Percentiles rank a stretch among this genome's conserved stretches.
Conservation (phyloP, 345 rosid genomes). For the Geranium brycei region DNA sequence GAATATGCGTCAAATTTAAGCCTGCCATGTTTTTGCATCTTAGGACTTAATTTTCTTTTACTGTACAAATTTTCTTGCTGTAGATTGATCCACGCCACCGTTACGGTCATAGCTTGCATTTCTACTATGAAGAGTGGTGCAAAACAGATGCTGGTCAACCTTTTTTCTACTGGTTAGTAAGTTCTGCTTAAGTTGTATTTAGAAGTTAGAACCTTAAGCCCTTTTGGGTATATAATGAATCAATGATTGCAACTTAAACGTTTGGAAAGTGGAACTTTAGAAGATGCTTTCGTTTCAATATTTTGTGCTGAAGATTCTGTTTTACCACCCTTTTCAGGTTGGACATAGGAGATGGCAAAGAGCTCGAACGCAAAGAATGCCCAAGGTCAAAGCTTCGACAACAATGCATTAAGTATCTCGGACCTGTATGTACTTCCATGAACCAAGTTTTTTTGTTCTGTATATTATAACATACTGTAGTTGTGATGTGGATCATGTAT, state of each 20-base stretch:
- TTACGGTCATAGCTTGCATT: constrained; percentile 68
- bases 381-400: constrained; percentile 53
- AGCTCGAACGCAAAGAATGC: constrained; percentile 50
- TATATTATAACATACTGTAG: background rate
- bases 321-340: constrained; percentile 34
- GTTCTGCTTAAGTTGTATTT: background rate
- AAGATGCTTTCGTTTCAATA: too few relatives aligned
- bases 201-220: background rate
- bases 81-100: constrained; percentile 95
- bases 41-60: background rate
- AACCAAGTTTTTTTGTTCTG: too few relatives aligned
- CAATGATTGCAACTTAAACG: background rate
- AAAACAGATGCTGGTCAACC: constrained; percentile 69
- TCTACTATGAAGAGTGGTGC: constrained; percentile 73
- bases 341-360: constrained; percentile 82
- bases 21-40: background rate
- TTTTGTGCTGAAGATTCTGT: constrained; percentile 2
- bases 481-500: background rate
- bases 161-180: constrained; percentile 68
- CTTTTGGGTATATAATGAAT: background rate
- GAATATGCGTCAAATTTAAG: background rate
- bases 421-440: constrained; percentile 51
- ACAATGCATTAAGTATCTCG: constrained; percentile 78
- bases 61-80: background rate
- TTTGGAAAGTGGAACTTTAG: too few relatives aligned